Conservation (phyloP, 2,329 filamentous ascomycete species). For the Aspergillus versicolor region DNA sequence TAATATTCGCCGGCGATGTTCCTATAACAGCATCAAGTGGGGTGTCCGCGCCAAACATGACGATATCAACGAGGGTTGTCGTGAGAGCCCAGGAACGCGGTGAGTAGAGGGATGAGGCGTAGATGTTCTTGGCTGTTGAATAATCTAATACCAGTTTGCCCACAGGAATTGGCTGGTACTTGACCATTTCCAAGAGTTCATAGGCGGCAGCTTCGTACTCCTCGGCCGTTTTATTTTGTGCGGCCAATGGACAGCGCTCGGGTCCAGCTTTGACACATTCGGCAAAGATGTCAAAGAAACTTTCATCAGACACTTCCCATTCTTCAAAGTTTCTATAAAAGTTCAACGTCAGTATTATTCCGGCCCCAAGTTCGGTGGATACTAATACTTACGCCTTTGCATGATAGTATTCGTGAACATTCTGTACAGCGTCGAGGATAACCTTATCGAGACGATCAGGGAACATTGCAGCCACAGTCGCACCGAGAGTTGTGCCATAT, state of each 20-base stretch:
- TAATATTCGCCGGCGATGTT: neutral
- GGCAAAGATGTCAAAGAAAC: conserved; percentile 6
- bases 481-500: conserved; percentile 11
- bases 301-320: conserved; percentile 2
- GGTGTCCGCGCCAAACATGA: neutral
- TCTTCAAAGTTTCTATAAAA: conserved; percentile 9
- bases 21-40: neutral
- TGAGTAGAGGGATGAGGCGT: conserved; percentile 1
- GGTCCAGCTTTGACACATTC: conserved; percentile 10
- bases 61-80: neutral
- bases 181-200: conserved; percentile 6
- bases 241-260: conserved; percentile 4
- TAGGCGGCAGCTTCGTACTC: conserved; percentile 10
- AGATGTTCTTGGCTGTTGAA: neutral
- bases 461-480: conserved; percentile 14
- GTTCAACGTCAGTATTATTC: neutral
- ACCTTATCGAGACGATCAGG: conserved; percentile 11
- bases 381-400: conserved; percentile 2
- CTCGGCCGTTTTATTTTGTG: conserved; percentile 1
- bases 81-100: neutral
- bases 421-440: conserved; percentile 12
- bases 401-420: conserved; percentile 9
- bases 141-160: conserved; percentile 5
- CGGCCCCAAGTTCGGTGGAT: no score
- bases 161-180: conserved; percentile 7